Conservation (phyloP, 176 grass and related monocot species). For the Paspalum vaginatum region DNA sequence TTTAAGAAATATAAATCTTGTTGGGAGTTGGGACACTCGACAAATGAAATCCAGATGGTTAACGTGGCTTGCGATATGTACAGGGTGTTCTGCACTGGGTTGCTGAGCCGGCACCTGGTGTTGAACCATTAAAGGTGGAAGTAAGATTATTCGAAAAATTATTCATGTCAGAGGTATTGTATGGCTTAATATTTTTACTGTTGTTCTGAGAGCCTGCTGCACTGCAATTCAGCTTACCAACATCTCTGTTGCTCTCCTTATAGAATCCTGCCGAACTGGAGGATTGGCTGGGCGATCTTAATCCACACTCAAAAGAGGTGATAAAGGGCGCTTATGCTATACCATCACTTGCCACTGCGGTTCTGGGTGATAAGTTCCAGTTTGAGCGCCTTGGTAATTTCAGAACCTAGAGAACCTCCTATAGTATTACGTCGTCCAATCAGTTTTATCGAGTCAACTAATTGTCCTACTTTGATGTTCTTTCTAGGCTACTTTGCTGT, state of each 20-base stretch:
- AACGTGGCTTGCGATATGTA: conserved; percentile 36
- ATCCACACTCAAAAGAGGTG: conserved; percentile 85
- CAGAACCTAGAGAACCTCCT: conserved; percentile 2
- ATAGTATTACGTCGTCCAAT: not conserved
- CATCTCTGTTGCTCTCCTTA: conserved; percentile 29
- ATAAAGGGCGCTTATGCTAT: conserved; percentile 76
- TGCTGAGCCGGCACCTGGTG: conserved; percentile 73
- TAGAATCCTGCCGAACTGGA: conserved; percentile 91
- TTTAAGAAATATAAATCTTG: not conserved
- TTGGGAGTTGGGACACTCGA: not conserved
- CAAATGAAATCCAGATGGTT: not conserved
- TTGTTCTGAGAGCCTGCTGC: conserved; percentile 7
- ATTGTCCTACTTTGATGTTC: not conserved
- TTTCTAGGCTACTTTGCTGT: conserved; percentile 84
- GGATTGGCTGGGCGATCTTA: conserved; percentile 85
- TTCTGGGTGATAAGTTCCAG: conserved; percentile 85
- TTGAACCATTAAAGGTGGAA: conserved; percentile 89
- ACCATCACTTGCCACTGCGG: conserved; percentile 58
- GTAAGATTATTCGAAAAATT: conserved; percentile 91
- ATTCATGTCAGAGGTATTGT: conserved; percentile 78
- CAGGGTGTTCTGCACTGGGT: conserved; percentile 99
- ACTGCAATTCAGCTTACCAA: conserved; percentile 14
- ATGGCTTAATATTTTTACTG: not conserved
- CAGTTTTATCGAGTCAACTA: conserved; percentile 9
- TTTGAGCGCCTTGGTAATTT: conserved; percentile 93